Evolutionary conservation across 2,329 filamentous ascomycete species (phyloP).

Genomic region (Hypoxylon sp.): DNA sequence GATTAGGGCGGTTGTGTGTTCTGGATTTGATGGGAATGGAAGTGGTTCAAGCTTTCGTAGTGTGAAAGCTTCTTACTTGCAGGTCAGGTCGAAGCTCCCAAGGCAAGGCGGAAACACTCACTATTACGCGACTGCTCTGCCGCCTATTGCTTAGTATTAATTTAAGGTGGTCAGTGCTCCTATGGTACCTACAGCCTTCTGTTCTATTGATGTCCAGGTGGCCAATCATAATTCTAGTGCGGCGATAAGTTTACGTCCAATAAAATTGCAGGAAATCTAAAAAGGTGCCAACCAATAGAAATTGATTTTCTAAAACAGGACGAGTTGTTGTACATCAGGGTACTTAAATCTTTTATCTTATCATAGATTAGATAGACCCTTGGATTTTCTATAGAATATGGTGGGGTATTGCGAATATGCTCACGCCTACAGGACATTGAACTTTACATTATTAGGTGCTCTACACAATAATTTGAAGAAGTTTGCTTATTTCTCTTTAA

Average conservation of each 20-base stretch:
- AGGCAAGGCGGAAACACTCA: conserved; percentile 44
- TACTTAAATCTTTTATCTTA: conserved; percentile 39
- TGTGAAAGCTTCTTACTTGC: conserved; percentile 34
- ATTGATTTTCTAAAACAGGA: background rate
- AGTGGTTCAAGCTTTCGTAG: conserved; percentile 28
- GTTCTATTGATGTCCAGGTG: conserved; percentile 21
- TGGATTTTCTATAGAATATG: conserved; percentile 33
- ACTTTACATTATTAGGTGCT: background rate
- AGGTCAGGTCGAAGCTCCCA: conserved; percentile 38
- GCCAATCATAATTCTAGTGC: conserved; percentile 28
- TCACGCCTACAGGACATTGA: background rate
- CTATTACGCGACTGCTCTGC: conserved; percentile 54
- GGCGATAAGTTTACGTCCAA: conserved; percentile 23
- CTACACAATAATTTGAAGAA: background rate
- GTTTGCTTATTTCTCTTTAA: background rate
- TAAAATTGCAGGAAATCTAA: conserved; percentile 6
- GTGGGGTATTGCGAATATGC: conserved; percentile 29
- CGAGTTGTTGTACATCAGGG: conserved; percentile 10
- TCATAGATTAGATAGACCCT: conserved; percentile 38
- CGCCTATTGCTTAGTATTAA: conserved; percentile 49
- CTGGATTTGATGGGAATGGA: conserved; percentile 18
- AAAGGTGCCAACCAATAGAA: conserved; percentile 11
- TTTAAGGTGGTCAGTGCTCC: conserved; percentile 44
- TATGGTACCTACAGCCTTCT: conserved; percentile 38
- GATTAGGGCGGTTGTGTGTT: conserved; percentile 8